Evolutionary conservation across 306 rosid genomes (phyloP).

Genomic region (Geum urbanum): DNA sequence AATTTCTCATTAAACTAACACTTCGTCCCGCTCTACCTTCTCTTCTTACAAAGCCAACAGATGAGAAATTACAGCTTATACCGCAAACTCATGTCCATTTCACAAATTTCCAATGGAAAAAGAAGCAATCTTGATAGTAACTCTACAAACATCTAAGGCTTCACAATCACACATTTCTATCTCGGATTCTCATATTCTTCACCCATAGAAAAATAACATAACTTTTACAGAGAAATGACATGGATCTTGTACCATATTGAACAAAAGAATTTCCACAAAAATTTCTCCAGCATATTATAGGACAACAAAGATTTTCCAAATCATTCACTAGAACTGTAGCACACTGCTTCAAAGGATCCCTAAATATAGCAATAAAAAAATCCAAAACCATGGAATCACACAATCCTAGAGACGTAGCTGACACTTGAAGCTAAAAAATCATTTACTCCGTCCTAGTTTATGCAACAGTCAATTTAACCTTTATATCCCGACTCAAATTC

Average conservation of each 20-base stretch:
- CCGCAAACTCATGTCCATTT: not conserved
- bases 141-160: not conserved
- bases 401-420: not conserved
- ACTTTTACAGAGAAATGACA: not conserved
- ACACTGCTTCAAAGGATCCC: not conserved
- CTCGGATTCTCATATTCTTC: not conserved
- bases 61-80: not conserved
- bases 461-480: not conserved
- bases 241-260: not conserved
- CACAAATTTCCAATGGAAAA: not conserved
- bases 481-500: not conserved
- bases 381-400: not conserved
- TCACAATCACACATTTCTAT: not conserved
- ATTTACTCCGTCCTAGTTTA: not conserved
- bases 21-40: too few relatives aligned
- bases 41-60: too few relatives aligned
- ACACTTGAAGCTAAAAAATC: not conserved
- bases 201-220: not conserved
- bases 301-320: not conserved
- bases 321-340: not conserved
- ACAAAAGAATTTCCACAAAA: not conserved
- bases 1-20: not conserved
- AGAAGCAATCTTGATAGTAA: not conserved
- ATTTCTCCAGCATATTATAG: not conserved
- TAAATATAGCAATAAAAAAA: not conserved